These are phyloP conservation scores for Mycena floridula DNA, from an alignment of 768 basidiomycete species.

Conservation along the genomic window DNA sequence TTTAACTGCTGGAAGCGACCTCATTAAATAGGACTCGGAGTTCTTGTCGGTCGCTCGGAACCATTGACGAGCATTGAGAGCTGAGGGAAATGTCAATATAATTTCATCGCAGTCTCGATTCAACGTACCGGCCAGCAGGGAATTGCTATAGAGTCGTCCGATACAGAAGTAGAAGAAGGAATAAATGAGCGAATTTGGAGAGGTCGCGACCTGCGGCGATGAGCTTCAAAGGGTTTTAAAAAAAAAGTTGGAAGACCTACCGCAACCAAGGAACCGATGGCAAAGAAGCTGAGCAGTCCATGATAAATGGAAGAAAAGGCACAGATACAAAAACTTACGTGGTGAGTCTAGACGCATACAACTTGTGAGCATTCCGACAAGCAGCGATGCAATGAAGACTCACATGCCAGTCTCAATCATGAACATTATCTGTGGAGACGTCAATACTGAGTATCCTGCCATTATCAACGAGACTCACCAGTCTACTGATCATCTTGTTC, in stretches of 20 bases:
- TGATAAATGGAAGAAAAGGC: not conserved
- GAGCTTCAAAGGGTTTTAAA: not conserved
- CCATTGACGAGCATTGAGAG: no score
- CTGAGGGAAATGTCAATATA: no score
- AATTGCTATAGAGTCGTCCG: no score
- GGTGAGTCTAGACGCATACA: slow-evolving; percentile 1
- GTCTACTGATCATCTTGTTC: slow-evolving; percentile 7
- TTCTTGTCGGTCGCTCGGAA: no score
- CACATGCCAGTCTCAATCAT: slow-evolving; percentile 10
- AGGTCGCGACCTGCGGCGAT: slow-evolving; percentile 15
- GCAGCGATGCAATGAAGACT: not conserved
- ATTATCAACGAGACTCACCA: slow-evolving; percentile 4
- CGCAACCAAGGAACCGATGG: slow-evolving; percentile 6
- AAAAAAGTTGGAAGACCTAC: slow-evolving; percentile 4
- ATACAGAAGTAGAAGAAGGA: slow-evolving; percentile 27
- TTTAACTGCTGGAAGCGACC: no score
- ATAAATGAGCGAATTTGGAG: slow-evolving; percentile 23
- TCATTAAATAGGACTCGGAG: no score
- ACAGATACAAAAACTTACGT: not conserved
- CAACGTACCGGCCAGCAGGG: no score
- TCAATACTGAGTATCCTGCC: not conserved
- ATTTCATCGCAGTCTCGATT: no score
- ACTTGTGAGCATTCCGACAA: not conserved
- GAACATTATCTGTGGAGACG: slow-evolving; percentile 6
- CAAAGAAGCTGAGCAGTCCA: slow-evolving; percentile 9